Percentiles rank a stretch among this genome's conserved stretches.
Conservation (phyloP, 257 asterid species). For the Solanum arcanum region DNA sequence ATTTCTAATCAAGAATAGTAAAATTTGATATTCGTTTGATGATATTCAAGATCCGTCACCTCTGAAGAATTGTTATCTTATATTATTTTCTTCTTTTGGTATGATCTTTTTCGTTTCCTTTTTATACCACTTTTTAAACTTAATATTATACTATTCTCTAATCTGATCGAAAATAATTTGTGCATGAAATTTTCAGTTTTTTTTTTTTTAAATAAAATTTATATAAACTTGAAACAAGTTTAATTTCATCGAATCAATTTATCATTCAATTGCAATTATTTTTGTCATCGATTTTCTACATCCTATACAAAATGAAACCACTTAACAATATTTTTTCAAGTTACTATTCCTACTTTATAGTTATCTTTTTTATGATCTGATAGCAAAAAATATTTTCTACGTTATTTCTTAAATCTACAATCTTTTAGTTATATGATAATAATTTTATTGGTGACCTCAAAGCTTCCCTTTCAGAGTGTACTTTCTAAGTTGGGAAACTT, state of each 20-base stretch:
- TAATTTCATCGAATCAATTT: neutral
- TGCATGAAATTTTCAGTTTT: rapidly evolving
- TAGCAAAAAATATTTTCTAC: too few species aligned
- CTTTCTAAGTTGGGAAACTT: too few species aligned
- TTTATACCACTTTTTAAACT: neutral
- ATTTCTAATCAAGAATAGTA: neutral
- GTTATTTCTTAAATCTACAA: too few species aligned
- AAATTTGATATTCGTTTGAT: neutral
- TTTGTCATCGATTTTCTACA: neutral
- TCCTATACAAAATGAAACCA: neutral
- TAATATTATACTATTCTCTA: too few species aligned
- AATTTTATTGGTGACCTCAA: neutral
- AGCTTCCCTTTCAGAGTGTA: neutral
- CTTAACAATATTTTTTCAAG: neutral
- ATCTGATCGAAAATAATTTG: too few species aligned
- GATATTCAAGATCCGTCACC: neutral
- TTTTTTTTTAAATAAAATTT: too few species aligned
- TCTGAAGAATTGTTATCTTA: constrained; percentile 9
- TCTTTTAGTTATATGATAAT: neutral
- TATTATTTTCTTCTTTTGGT: neutral
- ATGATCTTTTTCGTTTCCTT: too few species aligned
- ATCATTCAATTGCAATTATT: neutral
- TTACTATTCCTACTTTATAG: neutral
- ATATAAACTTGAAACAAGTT: neutral
- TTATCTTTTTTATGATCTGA: neutral